Percentiles rank a stretch among this genome's conserved stretches.
Conservation (phyloP, 495 filamentous ascomycete genomes). For the Xylaria palmicola region DNA sequence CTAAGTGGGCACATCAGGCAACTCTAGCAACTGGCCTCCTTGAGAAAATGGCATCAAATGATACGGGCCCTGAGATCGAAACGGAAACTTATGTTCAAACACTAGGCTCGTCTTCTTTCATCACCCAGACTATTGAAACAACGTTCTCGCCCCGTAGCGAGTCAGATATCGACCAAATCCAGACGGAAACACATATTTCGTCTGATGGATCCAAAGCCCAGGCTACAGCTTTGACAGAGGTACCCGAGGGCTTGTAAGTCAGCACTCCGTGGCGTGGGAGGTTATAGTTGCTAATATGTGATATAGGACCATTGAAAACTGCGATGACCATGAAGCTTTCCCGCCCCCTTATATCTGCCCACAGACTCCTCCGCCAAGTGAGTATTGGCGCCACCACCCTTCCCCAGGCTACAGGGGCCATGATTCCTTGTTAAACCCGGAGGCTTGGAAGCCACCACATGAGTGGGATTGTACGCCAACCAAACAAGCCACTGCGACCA, state of each 20-base stretch:
- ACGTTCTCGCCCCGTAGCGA: slow-evolving; percentile 31
- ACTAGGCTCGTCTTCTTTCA: slow-evolving; percentile 37
- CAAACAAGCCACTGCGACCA: slow-evolving; percentile 9
- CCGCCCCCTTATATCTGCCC: slow-evolving; percentile 21
- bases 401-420: slow-evolving; percentile 19
- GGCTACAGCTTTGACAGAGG: slow-evolving; percentile 18
- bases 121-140: slow-evolving; percentile 38
- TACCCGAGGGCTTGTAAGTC: slow-evolving; percentile 25
- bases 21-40: slow-evolving; percentile 31
- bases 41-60: slow-evolving; percentile 20
- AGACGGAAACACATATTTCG: slow-evolving; percentile 39
- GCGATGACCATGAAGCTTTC: slow-evolving; percentile 25
- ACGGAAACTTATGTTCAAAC: slow-evolving; percentile 31
- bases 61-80: slow-evolving; percentile 4
- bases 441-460: slow-evolving; percentile 44
- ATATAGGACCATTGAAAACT: slow-evolving; percentile 18
- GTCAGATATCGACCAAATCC: slow-evolving; percentile 26
- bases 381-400: slow-evolving; percentile 19
- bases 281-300: neutral
- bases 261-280: neutral
- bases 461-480: slow-evolving; percentile 35
- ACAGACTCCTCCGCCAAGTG: slow-evolving; percentile 25
- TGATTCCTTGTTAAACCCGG: slow-evolving; percentile 27
- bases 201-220: slow-evolving; percentile 25
- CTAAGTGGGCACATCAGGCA: slow-evolving; percentile 40